Percentiles rank a stretch among this genome's conserved stretches.
These are phyloP conservation scores for Alternaria rosae DNA, from an alignment of 2,329 filamentous ascomycete genomes.

Conservation along the genomic window DNA sequence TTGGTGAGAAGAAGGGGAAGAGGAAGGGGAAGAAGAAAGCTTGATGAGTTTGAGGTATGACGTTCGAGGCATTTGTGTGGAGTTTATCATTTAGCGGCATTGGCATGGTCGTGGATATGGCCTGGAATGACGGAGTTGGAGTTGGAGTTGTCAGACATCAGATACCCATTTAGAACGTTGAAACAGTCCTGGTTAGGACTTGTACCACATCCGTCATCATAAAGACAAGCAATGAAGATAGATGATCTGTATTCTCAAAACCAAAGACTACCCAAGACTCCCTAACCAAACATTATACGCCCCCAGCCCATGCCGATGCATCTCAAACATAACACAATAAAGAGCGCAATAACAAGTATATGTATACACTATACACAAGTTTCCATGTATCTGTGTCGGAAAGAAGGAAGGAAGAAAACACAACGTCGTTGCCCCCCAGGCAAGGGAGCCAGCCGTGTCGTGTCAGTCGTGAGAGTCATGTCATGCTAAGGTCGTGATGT, in stretches of 20 bases:
- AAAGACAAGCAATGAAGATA: too few species aligned
- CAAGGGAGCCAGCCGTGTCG: neutral
- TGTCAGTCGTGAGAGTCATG: constrained; percentile 10
- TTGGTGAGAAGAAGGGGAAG: constrained; percentile 41
- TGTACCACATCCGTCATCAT: neutral
- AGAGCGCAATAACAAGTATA: neutral
- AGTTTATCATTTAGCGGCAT: neutral
- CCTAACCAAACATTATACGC: neutral
- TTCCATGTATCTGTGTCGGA: neutral
- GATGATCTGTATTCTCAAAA: neutral
- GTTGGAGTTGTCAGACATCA: neutral
- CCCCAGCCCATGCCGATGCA: neutral
- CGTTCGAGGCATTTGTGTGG: neutral
- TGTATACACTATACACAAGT: neutral
- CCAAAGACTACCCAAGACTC: neutral
- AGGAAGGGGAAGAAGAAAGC: constrained; percentile 35
- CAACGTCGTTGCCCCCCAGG: neutral
- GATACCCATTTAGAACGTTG: neutral
- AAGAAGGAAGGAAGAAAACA: neutral
- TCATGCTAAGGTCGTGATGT: constrained; percentile 12
- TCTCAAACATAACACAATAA: neutral
- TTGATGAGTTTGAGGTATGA: neutral
- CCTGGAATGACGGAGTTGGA: neutral
- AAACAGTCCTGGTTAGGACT: neutral
- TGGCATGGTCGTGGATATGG: neutral